Conservation (phyloP, 441 rosid genomes). For the Biscutella laevigata region DNA sequence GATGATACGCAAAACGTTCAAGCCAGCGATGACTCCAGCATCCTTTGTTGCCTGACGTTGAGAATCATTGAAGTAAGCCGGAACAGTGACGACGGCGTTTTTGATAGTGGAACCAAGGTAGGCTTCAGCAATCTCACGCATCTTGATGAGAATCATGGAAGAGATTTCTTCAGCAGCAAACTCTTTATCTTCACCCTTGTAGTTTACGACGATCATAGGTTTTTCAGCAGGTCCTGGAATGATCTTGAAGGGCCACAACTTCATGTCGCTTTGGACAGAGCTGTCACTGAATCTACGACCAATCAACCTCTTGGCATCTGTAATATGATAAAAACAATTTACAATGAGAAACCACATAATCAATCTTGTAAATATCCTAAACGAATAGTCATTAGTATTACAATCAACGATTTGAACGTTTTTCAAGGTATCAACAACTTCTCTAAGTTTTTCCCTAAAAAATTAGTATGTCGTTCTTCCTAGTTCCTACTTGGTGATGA, state of each 20-base stretch:
- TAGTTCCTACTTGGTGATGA: not conserved
- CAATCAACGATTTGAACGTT: not conserved
- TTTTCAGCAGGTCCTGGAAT: slow-evolving; percentile 45
- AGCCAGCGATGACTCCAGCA: slow-evolving; percentile 93
- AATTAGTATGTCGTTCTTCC: not conserved
- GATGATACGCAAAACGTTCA: slow-evolving; percentile 91
- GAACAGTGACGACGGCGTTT: slow-evolving; percentile 89
- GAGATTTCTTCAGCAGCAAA: slow-evolving; percentile 56
- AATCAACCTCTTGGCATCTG: slow-evolving; percentile 61
- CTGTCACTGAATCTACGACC: slow-evolving; percentile 50
- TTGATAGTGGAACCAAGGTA: slow-evolving; percentile 42
- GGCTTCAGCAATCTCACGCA: slow-evolving; percentile 59
- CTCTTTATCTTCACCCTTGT: slow-evolving; percentile 51
- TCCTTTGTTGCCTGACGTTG: slow-evolving; percentile 96
- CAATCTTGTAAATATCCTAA: too few relatives aligned
- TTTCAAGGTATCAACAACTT: not conserved
- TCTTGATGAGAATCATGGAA: slow-evolving; percentile 56
- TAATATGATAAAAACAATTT: too few relatives aligned
- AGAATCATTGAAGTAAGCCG: slow-evolving; percentile 95
- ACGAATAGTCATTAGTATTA: not conserved
- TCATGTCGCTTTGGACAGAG: slow-evolving; percentile 44
- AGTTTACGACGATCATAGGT: slow-evolving; percentile 39
- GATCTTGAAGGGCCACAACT: slow-evolving; percentile 51
- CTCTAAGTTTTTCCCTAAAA: not conserved
- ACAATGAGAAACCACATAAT: not conserved